Base-by-base conservation (phyloP, 2,329 filamentous ascomycete species). In the Pseudogymnoascus sp. region DNA sequence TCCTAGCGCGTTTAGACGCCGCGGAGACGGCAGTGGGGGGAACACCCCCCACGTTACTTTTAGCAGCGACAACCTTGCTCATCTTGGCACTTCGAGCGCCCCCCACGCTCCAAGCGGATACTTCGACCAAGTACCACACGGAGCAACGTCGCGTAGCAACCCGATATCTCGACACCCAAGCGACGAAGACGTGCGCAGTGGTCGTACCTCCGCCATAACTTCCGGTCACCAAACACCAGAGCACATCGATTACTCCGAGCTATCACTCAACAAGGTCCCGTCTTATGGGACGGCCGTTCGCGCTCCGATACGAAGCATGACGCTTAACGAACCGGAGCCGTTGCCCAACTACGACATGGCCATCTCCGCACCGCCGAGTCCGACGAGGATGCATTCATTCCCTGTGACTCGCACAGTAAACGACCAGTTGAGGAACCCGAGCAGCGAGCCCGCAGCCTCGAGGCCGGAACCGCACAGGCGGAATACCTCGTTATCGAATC, bases 261-360 rank as follows among this genome's bases (percentile, higher is more conserved):
- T 61, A 21, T 6, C 19, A 15, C 77, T 92, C 44, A 88, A 81
- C 72, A 88, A 88, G 67, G 89, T 93, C 1, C 89, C 89, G 1
- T 92, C 89, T 64, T 93, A 93, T 73, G 82, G 83, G 15, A 92
- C 89, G 1, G 89, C 89, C 0, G 84, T 91, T 26, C 84, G 83
- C 67, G 84, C 86, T 0, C 84, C 86, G 4, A 82, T 85, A 15
- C 79, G 81, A 35, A 59, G 67, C 69, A 79, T 79, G 13, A 80
- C 77, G 60, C 79, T 78, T 47, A 75, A 79, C 6, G 79, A 80
- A 21, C 79, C 79, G 33, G 74, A 77, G 4, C 75, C 75, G 11
- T 79, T 90, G 5, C 89, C 89, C 0, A 85, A 89, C 71, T 92
- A 92, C 71, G 76, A 82, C 63, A 82, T 87, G 2, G 87, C 84